Conservation (phyloP, 2,329 filamentous ascomycete genomes). For the Lasiodiplodia citricola region DNA sequence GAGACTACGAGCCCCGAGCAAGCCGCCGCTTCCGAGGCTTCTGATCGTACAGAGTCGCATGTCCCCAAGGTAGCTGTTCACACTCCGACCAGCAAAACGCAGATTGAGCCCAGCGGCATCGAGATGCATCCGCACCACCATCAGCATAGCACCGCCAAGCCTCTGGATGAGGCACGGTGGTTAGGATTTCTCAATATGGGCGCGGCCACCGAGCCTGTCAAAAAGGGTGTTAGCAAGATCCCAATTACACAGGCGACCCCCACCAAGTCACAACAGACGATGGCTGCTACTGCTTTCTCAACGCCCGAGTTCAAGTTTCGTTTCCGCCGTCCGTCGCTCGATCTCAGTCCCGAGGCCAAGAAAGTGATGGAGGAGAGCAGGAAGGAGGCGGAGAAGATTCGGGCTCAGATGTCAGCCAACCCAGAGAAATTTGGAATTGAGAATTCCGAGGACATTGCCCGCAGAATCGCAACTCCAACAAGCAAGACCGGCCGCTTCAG, state of each 20-base stretch:
- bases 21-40: slow-evolving; percentile 7
- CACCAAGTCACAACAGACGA: slow-evolving; percentile 54
- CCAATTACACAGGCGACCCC: slow-evolving; percentile 64
- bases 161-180: slow-evolving; percentile 78
- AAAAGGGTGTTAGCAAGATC: slow-evolving; percentile 44
- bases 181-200: slow-evolving; percentile 78
- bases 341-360: slow-evolving; percentile 66
- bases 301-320: slow-evolving; percentile 69
- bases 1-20: neutral
- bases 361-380: slow-evolving; percentile 70
- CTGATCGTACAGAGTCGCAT: neutral
- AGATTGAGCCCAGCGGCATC: slow-evolving; percentile 71
- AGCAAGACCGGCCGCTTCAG: slow-evolving; percentile 81
- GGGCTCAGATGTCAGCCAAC: slow-evolving; percentile 68
- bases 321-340: slow-evolving; percentile 60
- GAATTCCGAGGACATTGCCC: slow-evolving; percentile 53
- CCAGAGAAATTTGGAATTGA: slow-evolving; percentile 47
- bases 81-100: slow-evolving; percentile 66
- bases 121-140: slow-evolving; percentile 93
- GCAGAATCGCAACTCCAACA: slow-evolving; percentile 81
- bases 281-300: slow-evolving; percentile 29
- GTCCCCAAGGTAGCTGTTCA: slow-evolving; percentile 31
- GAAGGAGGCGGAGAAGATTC: slow-evolving; percentile 73
- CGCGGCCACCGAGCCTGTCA: slow-evolving; percentile 56
- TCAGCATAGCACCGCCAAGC: slow-evolving; percentile 74